These are phyloP conservation scores for Ogataea wickerhamii DNA, from an alignment of 805 yeast genomes.

Conservation along the genomic window DNA sequence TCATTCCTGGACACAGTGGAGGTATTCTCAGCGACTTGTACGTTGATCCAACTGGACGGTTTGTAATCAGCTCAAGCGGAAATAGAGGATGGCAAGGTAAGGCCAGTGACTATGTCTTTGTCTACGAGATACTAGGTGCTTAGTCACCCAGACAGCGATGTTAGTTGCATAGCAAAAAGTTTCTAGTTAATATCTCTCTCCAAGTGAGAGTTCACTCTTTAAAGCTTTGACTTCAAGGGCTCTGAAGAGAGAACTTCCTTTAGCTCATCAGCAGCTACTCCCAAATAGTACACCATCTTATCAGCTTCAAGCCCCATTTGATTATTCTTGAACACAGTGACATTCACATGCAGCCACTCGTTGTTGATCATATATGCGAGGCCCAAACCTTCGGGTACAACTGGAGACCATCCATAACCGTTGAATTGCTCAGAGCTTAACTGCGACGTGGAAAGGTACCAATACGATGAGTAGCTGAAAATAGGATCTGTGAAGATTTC, in stretches of 20 bases:
- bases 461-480: slow-evolving; percentile 69
- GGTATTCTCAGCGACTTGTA: slow-evolving; percentile 74
- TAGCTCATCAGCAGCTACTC: slow-evolving; percentile 78
- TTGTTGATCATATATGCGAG: slow-evolving; percentile 89
- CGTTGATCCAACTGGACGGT: slow-evolving; percentile 84
- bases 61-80: slow-evolving; percentile 88
- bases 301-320: slow-evolving; percentile 54
- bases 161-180: not conserved
- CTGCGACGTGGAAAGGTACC: slow-evolving; percentile 90
- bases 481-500: slow-evolving; percentile 72
- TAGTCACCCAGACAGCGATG: no score
- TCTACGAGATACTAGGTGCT: slow-evolving; percentile 70
- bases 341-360: slow-evolving; percentile 81
- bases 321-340: slow-evolving; percentile 65
- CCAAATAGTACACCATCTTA: slow-evolving; percentile 61
- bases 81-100: slow-evolving; percentile 92
- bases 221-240: slow-evolving; percentile 25
- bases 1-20: slow-evolving; percentile 96
- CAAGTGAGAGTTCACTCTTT: slow-evolving; percentile 1
- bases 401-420: slow-evolving; percentile 96
- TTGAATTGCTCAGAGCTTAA: slow-evolving; percentile 79
- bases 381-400: slow-evolving; percentile 90
- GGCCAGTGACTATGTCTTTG: slow-evolving; percentile 73
- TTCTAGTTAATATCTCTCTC: slow-evolving; percentile 1
- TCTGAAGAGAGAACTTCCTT: slow-evolving; percentile 50